Base-by-base conservation (phyloP, 495 filamentous ascomycete species). In the Collariella sp. region DNA sequence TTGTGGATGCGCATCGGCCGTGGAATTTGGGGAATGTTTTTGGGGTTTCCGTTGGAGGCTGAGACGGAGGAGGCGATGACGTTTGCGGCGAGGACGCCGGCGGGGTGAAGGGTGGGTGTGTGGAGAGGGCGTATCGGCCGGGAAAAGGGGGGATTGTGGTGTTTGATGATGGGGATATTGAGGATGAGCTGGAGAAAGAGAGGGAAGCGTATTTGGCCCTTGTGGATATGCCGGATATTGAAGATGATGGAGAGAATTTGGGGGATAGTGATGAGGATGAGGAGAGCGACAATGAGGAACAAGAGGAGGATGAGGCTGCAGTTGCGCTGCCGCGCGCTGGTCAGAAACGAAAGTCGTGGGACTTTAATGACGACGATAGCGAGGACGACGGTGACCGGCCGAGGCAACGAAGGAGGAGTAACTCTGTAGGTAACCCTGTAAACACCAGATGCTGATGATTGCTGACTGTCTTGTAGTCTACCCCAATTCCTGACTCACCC, bases 1-100 rank as follows among this genome's bases (percentile, higher is more conserved):
- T 96, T 16, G 78, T 96, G 55, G 93, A 98, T 73, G 82, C 91
- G 39, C 77, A 89, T 66, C 75, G 93, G 62, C 91, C 91, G 44
- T 98, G 91, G 91, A 96, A 98, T 70, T 64, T 98, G 65, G 81
- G 79, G 48, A 98, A 97, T 71, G 83, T 97, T 7, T 97, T 96
- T 71, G 87, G 85, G 86, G 9, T 78, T 79, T 52, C 73, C 81
- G 22, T 58, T 73, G 6, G 71, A 78, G 55, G 67, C 72, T 7
- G 72, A 69, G 22, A 75, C 77, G 36, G 72, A 72, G 20, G 75
- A 74, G 33, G 67, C 71, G 29, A 72, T 56, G 11, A 71, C 62
- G 9, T 73, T 69, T 54, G 60, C 78, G 40, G 71, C 70, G 2
- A 79, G 81, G 60, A 67, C 74, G 43, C 76, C 73, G 6, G 52